Evolutionary conservation across 306 rosid species (phyloP).

Genomic region (Rosa multiflora): DNA sequence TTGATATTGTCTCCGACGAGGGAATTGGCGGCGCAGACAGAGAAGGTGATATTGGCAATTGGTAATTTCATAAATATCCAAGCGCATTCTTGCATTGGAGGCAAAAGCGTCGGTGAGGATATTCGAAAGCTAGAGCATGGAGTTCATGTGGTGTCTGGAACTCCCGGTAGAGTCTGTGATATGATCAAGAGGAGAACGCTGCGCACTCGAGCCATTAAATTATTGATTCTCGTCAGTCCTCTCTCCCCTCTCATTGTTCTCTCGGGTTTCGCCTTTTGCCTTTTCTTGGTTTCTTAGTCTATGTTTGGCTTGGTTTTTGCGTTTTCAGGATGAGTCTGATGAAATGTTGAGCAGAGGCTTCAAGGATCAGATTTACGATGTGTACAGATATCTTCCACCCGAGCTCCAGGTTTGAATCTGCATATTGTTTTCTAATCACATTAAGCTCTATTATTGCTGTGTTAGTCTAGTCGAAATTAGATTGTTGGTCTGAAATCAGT

Average conservation of each 20-base stretch:
- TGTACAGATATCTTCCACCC: slow-evolving; percentile 97
- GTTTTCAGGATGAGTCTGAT: slow-evolving; percentile 89
- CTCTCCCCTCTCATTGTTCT: slow-evolving; percentile 1
- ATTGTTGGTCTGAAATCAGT: slow-evolving; percentile 14
- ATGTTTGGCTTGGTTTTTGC: background rate
- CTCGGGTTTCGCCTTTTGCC: background rate
- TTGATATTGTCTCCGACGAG: slow-evolving; percentile 95
- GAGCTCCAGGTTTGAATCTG: slow-evolving; percentile 80
- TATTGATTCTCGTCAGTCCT: slow-evolving; percentile 62
- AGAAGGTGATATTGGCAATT: slow-evolving; percentile 84
- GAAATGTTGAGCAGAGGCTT: slow-evolving; percentile 99
- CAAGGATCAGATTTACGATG: slow-evolving; percentile 98
- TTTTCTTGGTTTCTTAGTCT: background rate
- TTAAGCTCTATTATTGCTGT: background rate
- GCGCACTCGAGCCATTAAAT: slow-evolving; percentile 86
- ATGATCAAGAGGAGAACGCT: slow-evolving; percentile 97
- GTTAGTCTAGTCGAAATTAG: background rate
- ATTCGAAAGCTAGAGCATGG: slow-evolving; percentile 93
- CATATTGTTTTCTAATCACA: background rate
- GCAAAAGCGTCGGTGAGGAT: slow-evolving; percentile 95
- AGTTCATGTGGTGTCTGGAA: slow-evolving; percentile 97
- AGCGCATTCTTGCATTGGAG: slow-evolving; percentile 92
- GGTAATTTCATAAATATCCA: slow-evolving; percentile 89
- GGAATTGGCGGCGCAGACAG: slow-evolving; percentile 94
- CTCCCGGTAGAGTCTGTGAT: slow-evolving; percentile 98